Evolutionary conservation across 257 asterid species (phyloP), one percentile per base, ranked within the genome.

Genomic region (Solanum ahanhuiri): DNA sequence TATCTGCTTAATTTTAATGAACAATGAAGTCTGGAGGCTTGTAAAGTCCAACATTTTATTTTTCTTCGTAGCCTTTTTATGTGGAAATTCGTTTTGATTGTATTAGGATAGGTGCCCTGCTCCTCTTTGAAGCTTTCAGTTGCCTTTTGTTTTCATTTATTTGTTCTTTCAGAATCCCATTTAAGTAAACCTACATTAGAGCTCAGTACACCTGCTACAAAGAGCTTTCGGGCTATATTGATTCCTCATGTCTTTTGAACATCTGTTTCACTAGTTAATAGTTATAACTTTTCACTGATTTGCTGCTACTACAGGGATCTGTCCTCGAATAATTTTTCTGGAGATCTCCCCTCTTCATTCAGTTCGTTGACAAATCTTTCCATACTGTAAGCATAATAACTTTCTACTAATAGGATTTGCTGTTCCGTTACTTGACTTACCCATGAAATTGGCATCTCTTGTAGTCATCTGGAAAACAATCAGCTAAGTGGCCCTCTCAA

Each of bases 271-370:
- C 64, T 39, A 77, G 6, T 69, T 64, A 64, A 64, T 64, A 64
- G 33, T 58, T 31, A 70, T 23, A 83, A 67, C 28, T 87, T 86
- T 87, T 54, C 30, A 28, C 89, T 84, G 45, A 89, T 66, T 86
- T 86, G 72, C 82, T 86, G 76, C 85, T 71, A 87, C 86, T 91
- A 83, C 94, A 97, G 99, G 93, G 99, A 97, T 88, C 28, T 94
- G 48, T 97, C 99, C 41, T 92, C 85, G 89, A 97, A 97, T 93
- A 95, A 93, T 88, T 91, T 95, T 86, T 87, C 97, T 48, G 98
- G 99, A 81, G 98, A 94, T 90, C 96, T 97, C 83, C 99, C 99
- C 28, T 75, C 93, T 85, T 93, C 99, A 85, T 87, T 97, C 87
- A 87, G 91, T 83, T 89, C 93, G 67, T 91, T 95, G 92, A 86